Evolutionary conservation across 441 rosid species (phyloP).

Genomic region (Aleurites moluccanus): DNA sequence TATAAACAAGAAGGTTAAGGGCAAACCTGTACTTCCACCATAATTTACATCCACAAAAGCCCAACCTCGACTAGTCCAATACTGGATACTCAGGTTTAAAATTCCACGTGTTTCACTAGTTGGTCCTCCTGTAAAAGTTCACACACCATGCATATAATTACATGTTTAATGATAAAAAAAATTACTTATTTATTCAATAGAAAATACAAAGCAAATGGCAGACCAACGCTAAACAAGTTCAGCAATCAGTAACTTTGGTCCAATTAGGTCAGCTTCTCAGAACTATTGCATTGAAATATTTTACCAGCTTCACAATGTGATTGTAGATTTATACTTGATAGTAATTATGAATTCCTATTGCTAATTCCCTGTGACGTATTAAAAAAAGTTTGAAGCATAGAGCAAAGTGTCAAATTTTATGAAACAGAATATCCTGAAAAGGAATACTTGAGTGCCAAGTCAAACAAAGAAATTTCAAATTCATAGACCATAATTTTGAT

Average conservation of each 20-base stretch:
- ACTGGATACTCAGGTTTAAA: conserved; percentile 71
- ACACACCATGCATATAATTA: not conserved
- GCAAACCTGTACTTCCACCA: conserved; percentile 98
- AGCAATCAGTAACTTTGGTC: not conserved
- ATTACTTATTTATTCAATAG: not conserved
- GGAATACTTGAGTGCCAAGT: not conserved
- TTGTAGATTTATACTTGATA: not conserved
- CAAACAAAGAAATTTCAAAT: not conserved
- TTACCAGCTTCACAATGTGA: not conserved
- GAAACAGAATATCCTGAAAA: not conserved
- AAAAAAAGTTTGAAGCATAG: not conserved
- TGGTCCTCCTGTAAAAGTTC: conserved; percentile 68
- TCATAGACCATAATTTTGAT: not conserved
- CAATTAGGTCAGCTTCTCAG: not conserved
- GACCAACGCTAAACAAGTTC: conserved; percentile 15
- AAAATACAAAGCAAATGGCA: conserved; percentile 1
- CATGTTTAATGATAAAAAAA: not conserved
- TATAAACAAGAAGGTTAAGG: conserved; percentile 10
- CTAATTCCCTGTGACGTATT: not conserved
- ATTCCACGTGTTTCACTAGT: conserved; percentile 70
- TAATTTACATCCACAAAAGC: conserved; percentile 92
- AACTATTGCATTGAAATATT: not conserved
- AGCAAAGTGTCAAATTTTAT: not conserved
- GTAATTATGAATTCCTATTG: not conserved
- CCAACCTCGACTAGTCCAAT: conserved; percentile 98